Conservation (phyloP, 2,329 filamentous ascomycete species). For the Fusarium chaquense region DNA sequence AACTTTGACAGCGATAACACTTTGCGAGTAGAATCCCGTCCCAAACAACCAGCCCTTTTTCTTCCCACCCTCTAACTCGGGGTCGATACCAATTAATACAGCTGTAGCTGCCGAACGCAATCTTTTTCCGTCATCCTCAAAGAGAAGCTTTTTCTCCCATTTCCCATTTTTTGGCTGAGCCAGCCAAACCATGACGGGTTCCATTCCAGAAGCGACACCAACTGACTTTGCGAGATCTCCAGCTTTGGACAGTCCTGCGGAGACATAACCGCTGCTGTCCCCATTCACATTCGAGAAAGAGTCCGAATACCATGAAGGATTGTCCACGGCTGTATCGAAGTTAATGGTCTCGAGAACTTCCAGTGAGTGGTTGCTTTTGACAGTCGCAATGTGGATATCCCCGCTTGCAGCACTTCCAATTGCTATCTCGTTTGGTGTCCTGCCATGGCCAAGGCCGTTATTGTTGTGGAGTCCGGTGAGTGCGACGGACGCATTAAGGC, state of each 20-base stretch:
- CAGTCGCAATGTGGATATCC: constrained; percentile 57
- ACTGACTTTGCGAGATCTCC: constrained; percentile 52
- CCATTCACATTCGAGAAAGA: constrained; percentile 56
- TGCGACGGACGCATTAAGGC: constrained; percentile 55
- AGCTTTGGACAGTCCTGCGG: constrained; percentile 60
- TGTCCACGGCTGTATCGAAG: constrained; percentile 64
- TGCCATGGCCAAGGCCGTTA: constrained; percentile 68
- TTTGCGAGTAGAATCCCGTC: constrained; percentile 65
- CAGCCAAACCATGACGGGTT: constrained; percentile 63
- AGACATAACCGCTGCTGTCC: constrained; percentile 64
- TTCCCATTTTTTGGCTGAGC: constrained; percentile 20
- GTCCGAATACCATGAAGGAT: constrained; percentile 69
- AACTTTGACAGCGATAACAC: constrained; percentile 64
- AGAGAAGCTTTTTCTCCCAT: constrained; percentile 63
- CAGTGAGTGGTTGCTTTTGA: constrained; percentile 41
- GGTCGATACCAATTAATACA: constrained; percentile 66
- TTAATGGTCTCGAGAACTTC: constrained; percentile 53
- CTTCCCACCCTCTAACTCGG: constrained; percentile 56
- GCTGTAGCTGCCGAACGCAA: constrained; percentile 64
- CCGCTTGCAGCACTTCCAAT: constrained; percentile 60
- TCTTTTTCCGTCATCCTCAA: constrained; percentile 67
- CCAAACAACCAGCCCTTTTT: constrained; percentile 69
- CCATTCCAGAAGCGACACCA: constrained; percentile 52
- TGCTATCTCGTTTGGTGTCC: constrained; percentile 55
- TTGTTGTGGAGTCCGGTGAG: constrained; percentile 62